Evolutionary conservation across 2,329 filamentous ascomycete genomes (phyloP), one percentile per base, ranked within the genome.

Genomic region (Aureobasidium sp.): DNA sequence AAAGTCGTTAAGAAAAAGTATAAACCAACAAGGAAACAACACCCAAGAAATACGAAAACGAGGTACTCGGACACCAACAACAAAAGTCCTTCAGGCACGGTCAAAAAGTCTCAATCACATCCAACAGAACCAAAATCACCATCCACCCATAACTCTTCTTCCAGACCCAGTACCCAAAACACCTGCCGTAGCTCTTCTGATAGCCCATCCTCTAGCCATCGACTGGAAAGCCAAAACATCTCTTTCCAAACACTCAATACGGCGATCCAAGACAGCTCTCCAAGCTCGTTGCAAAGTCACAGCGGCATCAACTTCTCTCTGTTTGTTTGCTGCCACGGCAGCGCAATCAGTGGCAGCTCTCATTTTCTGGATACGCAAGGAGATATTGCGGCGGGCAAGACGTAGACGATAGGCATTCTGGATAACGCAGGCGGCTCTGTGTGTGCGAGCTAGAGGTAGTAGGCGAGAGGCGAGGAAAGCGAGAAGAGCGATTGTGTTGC

Each of bases 401-500:
- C 66, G 66, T 5, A 63, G 50, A 21, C 83, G 78, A 73, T 79
- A 86, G 7, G 75, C 75, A 16, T 73, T 72, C 67, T 86, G 83
- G 15, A 87, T 77, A 0, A 74, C 73, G 2, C 73, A 69, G 0
- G 83, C 82, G 2, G 83, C 83, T 47, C 79, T 77, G 62, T 77
- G 73, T 13, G 72, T 73, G 61, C 75, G 75, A 1, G 78, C 77
- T 6, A 82, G 75, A 0, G 79, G 77, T 3, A 86, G 73, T 1
- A 86, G 73, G 44, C 83, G 78, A 4, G 81, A 84, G 44, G 82
- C 83, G 6, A 87, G 77, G 69, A 86, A 86, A 3, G 83, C 77
- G 8, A 87, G 78, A 3, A 81, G 78, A 2, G 81, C 78, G 30
- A 85, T 69, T 0, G 81, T 83, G 64, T 83, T 85, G 65, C 81